Evolutionary conservation across 169 alveolate species (phyloP), one percentile per base, ranked within the genome.

Genomic region (Eimeria acervulina): DNA sequence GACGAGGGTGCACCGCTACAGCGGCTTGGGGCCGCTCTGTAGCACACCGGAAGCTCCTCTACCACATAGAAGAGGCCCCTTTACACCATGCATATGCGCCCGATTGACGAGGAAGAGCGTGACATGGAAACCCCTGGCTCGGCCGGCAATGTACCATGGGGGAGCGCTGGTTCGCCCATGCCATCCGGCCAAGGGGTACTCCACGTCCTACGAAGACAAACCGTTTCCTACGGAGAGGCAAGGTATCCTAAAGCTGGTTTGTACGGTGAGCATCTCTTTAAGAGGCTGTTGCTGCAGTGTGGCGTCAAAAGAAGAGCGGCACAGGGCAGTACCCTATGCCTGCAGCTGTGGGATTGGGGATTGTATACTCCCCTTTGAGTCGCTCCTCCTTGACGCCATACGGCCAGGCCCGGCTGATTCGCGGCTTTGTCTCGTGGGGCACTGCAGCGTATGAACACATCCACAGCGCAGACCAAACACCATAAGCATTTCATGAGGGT

Each of bases 271-370:
- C n/a, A n/a, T n/a, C n/a, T n/a, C n/a, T n/a, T 59, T 59, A 59
- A 59, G 17, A 59, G 68, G 68, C 28, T 21, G 12, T 59, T 59
- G 68, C 68, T 12, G 68, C 68, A 59, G 68, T 59, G 68, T n/a
- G 17, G 88, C 33, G 44, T 95, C 93, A 98, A 92, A 95, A 97
- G 40, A 98, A 96, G 95, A 98, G 97, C 15, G 99, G 99, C 85
- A 97, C 99, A 13, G 99, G 99, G 76, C 98, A 97, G 95, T 98
- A 96, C 44, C 99, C 99, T 52, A 98, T 85, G 5, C 99, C 99
- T 2, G 98, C 98, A 2, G 98, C 99, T 1, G 99, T 98, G 5
- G 99, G 99, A 90, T 98, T 98, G 91, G 96, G 96, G 59, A 98
- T 97, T 38, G 97, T 96, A 76, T 98, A 98, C 38, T 74, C 87